Conservation (phyloP, 495 filamentous ascomycete species). For the Cercophora scortea region DNA sequence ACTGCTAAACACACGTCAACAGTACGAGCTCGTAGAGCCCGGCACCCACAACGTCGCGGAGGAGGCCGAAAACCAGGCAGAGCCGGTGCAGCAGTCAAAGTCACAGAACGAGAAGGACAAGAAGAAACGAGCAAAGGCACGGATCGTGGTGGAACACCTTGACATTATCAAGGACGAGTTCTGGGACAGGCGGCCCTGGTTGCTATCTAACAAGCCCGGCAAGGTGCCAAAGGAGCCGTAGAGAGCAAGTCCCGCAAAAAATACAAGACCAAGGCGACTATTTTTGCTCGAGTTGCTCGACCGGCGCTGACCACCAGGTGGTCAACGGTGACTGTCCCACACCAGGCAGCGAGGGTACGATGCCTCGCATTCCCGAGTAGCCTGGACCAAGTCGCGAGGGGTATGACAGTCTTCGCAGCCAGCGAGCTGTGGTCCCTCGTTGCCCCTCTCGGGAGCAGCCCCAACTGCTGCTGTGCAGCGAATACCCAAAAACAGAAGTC, state of each 20-base stretch:
- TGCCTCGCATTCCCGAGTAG: too few relatives aligned
- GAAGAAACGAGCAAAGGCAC: slow-evolving; percentile 67
- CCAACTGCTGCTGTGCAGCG: not conserved
- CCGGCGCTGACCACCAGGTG: too few relatives aligned
- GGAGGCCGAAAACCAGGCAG: slow-evolving; percentile 29
- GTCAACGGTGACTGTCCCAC: too few relatives aligned
- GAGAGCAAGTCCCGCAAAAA: not conserved
- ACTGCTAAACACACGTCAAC: slow-evolving; percentile 4
- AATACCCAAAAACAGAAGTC: not conserved
- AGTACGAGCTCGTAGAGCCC: slow-evolving; percentile 50
- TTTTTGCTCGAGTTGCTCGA: too few relatives aligned
- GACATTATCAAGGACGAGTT: slow-evolving; percentile 95
- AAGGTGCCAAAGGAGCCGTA: slow-evolving; percentile 51
- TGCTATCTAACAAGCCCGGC: slow-evolving; percentile 67
- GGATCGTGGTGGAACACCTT: slow-evolving; percentile 71
- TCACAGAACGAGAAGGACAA: slow-evolving; percentile 70
- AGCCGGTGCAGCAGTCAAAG: slow-evolving; percentile 51
- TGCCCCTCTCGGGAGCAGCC: too few relatives aligned
- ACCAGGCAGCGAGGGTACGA: too few relatives aligned
- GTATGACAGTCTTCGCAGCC: too few relatives aligned
- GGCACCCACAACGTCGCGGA: slow-evolving; percentile 26
- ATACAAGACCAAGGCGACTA: too few relatives aligned
- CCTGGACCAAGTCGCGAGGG: too few relatives aligned
- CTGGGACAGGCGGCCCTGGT: slow-evolving; percentile 81
- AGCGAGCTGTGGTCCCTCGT: too few relatives aligned